phyloP scores from a whole-genome alignment of 129 eudicot genomes.

The Solidago caesia region DNA sequence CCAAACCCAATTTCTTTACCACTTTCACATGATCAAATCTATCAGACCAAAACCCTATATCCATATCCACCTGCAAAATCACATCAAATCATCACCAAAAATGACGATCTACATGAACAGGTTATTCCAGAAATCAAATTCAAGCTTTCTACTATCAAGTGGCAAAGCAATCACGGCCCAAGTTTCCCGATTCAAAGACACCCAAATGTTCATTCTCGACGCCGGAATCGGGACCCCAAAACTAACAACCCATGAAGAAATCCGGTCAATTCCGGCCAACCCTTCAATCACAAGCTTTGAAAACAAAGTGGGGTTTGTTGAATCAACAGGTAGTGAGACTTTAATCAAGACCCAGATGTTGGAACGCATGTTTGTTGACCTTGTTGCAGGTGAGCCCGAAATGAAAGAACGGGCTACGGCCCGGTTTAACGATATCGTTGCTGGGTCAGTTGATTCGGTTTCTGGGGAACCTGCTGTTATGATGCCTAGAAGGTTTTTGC shows the following conservation, averaged over 20 bases:
- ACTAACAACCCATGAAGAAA: slow-evolving; percentile 39
- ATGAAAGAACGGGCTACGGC: slow-evolving; percentile 40
- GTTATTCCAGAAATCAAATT: slow-evolving; percentile 42
- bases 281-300: slow-evolving; percentile 24
- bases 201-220: slow-evolving; percentile 38
- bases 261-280: slow-evolving; percentile 24
- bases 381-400: slow-evolving; percentile 47
- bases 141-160: slow-evolving; percentile 38
- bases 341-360: slow-evolving; percentile 34
- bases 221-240: slow-evolving; percentile 45
- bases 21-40: too few relatives aligned
- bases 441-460: slow-evolving; percentile 34
- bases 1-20: too few relatives aligned
- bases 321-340: slow-evolving; percentile 30
- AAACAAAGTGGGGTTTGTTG: slow-evolving; percentile 42
- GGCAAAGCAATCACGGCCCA: slow-evolving; percentile 38
- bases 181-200: slow-evolving; percentile 39
- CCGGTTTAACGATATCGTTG: slow-evolving; percentile 37
- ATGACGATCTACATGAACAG: slow-evolving; percentile 54
- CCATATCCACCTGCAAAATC: too few relatives aligned
- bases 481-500: slow-evolving; percentile 25
- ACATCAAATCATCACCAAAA: neutral
- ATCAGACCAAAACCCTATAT: too few relatives aligned
- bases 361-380: slow-evolving; percentile 49
- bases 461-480: slow-evolving; percentile 36